These are phyloP conservation scores for Boechera stricta DNA, from an alignment of 345 rosid species.

Conservation along the genomic window DNA sequence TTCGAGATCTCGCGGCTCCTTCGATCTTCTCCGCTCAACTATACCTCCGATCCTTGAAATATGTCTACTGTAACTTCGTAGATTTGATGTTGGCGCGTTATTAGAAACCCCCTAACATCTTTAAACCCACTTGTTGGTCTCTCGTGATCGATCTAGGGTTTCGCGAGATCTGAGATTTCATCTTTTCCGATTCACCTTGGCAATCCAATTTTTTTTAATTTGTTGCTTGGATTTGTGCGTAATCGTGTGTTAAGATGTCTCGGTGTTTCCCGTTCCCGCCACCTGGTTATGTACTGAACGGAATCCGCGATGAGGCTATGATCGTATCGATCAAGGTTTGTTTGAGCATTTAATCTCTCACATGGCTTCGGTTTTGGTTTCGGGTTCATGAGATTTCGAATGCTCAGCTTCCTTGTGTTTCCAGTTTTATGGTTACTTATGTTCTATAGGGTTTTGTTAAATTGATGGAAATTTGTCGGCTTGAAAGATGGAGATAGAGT, in stretches of 20 bases:
- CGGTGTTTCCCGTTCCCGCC: constrained; percentile 73
- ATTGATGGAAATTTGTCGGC: neutral
- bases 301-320: constrained; percentile 52
- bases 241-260: constrained; percentile 51
- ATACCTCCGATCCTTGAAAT: constrained; percentile 16
- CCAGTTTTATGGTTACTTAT: constrained; percentile 17
- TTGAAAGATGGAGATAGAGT: constrained; percentile 16
- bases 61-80: constrained; percentile 20
- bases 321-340: constrained; percentile 72
- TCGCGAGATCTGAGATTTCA: constrained; percentile 43
- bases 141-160: constrained; percentile 46
- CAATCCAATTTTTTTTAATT: neutral
- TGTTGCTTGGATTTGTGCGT: constrained; percentile 9
- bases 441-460: constrained; percentile 14
- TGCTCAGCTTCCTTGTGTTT: constrained; percentile 43
- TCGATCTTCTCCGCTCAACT: constrained; percentile 21
- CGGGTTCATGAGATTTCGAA: constrained; percentile 22
- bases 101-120: constrained; percentile 1
- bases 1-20: constrained; percentile 34
- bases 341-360: constrained; percentile 41
- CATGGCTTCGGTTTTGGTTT: constrained; percentile 30
- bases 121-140: constrained; percentile 3
- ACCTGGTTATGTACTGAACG: constrained; percentile 50
- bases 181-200: constrained; percentile 7
- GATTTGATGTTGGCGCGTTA: constrained; percentile 31